Conservation (phyloP, 306 rosid species). For the Hippophae tibetana region DNA sequence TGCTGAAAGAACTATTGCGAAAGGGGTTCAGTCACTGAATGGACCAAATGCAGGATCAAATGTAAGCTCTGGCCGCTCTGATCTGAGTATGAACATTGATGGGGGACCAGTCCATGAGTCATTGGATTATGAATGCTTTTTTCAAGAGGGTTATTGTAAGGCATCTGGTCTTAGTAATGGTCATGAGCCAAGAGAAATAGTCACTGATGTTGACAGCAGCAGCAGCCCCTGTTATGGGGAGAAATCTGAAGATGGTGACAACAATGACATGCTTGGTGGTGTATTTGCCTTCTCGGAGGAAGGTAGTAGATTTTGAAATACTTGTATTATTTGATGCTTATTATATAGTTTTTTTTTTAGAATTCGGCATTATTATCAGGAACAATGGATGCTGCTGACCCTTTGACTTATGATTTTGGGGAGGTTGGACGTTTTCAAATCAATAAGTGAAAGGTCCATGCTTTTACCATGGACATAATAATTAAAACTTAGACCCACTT, state of each 20-base stretch:
- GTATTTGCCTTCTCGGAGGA: conserved; percentile 84
- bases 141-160: conserved; percentile 76
- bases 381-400: too few relatives aligned
- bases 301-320: conserved; percentile 37
- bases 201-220: conserved; percentile 56
- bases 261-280: conserved; percentile 67
- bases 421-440: too few relatives aligned
- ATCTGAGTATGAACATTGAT: conserved; percentile 49
- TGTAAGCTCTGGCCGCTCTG: conserved; percentile 49
- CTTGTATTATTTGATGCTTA: background rate
- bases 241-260: conserved; percentile 68
- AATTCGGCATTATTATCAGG: too few relatives aligned
- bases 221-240: conserved; percentile 60
- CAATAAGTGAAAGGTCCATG: too few relatives aligned
- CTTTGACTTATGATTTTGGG: too few relatives aligned
- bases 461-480: too few relatives aligned
- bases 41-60: conserved; percentile 41
- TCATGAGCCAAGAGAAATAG: conserved; percentile 43
- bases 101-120: conserved; percentile 57
- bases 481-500: too few relatives aligned
- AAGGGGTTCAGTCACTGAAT: conserved; percentile 36
- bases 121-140: conserved; percentile 54
- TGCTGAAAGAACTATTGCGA: conserved; percentile 32
- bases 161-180: conserved; percentile 34
- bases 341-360: conserved; percentile 4